phyloP scores from a whole-genome alignment of 2,329 filamentous ascomycete genomes.

The Trichothecium roseum region DNA sequence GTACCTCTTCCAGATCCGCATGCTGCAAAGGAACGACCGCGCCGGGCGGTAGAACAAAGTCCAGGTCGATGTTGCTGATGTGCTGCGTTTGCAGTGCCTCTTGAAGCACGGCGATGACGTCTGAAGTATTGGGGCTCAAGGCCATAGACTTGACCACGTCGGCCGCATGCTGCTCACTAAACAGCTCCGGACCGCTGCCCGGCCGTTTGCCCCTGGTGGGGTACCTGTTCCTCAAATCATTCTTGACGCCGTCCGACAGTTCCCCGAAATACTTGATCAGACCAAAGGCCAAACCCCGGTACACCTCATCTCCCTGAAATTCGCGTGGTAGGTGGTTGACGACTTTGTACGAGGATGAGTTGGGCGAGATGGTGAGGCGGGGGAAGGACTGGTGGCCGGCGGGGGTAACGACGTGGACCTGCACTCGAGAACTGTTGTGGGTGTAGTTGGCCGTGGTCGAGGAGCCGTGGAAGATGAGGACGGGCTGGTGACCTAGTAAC shows the following conservation, averaged over 20 bases:
- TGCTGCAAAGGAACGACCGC: slow-evolving; percentile 57
- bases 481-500: slow-evolving; percentile 66
- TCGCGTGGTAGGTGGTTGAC: slow-evolving; percentile 86
- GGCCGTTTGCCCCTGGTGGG: slow-evolving; percentile 46
- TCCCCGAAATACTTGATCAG: slow-evolving; percentile 92
- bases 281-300: slow-evolving; percentile 82
- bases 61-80: slow-evolving; percentile 76
- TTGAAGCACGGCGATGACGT: slow-evolving; percentile 64
- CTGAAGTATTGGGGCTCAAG: slow-evolving; percentile 64
- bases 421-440: slow-evolving; percentile 83
- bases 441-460: slow-evolving; percentile 82
- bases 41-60: slow-evolving; percentile 73
- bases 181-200: slow-evolving; percentile 58
- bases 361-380: slow-evolving; percentile 86
- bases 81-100: slow-evolving; percentile 72
- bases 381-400: slow-evolving; percentile 85
- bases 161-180: slow-evolving; percentile 86
- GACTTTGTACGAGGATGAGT: slow-evolving; percentile 80
- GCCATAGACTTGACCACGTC: slow-evolving; percentile 80
- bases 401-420: slow-evolving; percentile 83
- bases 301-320: slow-evolving; percentile 90
- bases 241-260: slow-evolving; percentile 67
- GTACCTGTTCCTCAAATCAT: slow-evolving; percentile 51
- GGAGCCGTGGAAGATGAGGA: slow-evolving; percentile 86
- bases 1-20: slow-evolving; percentile 47